A percentile compares a stretch with the other conserved stretches of the same genome.
phyloP scores from a whole-genome alignment of 371 early-diverging fungal genomes.

The Catenaria anguillulae region DNA sequence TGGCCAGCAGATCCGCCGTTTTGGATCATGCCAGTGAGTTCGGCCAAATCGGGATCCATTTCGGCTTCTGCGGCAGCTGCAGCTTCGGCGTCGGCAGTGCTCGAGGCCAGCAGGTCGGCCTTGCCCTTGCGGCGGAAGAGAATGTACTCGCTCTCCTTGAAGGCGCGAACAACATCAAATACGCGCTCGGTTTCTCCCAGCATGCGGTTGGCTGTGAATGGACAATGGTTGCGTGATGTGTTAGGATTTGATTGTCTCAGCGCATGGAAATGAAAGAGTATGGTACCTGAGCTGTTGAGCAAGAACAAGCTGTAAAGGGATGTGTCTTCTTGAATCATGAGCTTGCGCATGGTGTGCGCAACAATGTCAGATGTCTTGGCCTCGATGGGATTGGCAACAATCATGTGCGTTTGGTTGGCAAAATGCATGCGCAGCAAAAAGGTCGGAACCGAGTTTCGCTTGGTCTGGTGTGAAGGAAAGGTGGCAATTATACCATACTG shows the following conservation, averaged over 20 bases:
- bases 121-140: conserved; percentile 2
- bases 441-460: neutral
- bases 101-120: neutral
- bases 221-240: neutral
- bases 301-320: neutral
- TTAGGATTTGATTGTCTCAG: neutral
- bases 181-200: neutral
- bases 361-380: neutral
- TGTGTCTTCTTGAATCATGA: neutral
- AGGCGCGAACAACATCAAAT: neutral
- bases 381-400: neutral
- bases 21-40: neutral
- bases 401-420: conserved; percentile 3
- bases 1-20: too few species aligned
- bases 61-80: neutral
- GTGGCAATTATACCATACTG: too few species aligned
- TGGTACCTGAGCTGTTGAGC: neutral
- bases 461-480: too few species aligned
- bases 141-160: neutral
- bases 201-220: neutral
- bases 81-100: too few species aligned
- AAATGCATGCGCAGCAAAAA: conserved; percentile 4
- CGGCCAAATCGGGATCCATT: neutral
- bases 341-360: neutral
- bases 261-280: neutral